Base-by-base conservation (phyloP, 768 basidiomycete genomes). In the Pleurotus djamor region DNA sequence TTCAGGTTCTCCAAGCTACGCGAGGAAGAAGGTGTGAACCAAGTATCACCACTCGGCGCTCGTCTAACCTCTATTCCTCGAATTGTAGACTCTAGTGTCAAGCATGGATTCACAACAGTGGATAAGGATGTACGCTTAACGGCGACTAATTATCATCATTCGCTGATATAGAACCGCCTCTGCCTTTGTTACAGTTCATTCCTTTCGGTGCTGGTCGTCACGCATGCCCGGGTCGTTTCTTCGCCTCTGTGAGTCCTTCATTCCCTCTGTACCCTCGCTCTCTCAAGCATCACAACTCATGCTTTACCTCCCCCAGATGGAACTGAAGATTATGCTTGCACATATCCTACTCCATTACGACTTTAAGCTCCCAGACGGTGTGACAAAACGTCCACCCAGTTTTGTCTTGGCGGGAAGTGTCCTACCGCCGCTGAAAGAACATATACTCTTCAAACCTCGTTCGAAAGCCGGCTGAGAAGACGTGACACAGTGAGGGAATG, bases 1-100 rank as follows among this genome's bases (percentile, higher is more conserved):
- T 74, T 76, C 58, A 71, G 74, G 32, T 76, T 76, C 57, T 71
- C 72, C 28, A 74, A 74, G 38, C 52, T 75, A 51, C 68, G 72
- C 57, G 66, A 65, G 13, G 37, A 60, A 38, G 38, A 56, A 56
- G 69, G 36, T 37, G 33, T 3, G 13, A 17, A 9, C 17, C 3
- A 55, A 32, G 14, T 28, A n/a, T 4, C 4, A 41, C n/a, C 38
- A 10, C 38, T 41, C 16, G 9, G 4, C 4, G 7, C 36, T 5
- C 7, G 17, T 14, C 14, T 21, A 21, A 35, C 9, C 17, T 2
- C 5, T 13, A 12, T 37, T 6, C 6, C 4, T 5, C 10, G 10
- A 12, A 8, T n/a, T 16, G 34, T 33, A 43, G 38, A 55, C 8
- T 10, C 36, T 2, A 43, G 32, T 41, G 13, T 60, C 8, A 60